Base-by-base conservation (phyloP, 768 basidiomycete species). In the Chalciporus sphaerocephalus region DNA sequence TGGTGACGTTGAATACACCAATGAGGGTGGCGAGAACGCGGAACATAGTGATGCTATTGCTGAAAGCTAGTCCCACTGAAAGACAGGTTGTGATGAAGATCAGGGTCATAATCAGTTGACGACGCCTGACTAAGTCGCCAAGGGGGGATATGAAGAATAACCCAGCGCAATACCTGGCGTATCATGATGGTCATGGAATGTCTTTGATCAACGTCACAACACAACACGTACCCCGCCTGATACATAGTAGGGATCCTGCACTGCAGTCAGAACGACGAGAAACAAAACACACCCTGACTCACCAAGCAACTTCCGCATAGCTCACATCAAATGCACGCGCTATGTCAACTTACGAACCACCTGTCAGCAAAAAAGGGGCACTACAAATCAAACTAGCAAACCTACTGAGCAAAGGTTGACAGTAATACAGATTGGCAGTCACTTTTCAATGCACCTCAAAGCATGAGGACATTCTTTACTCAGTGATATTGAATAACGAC, bases 391-490 rank as follows among this genome's bases (percentile, higher is more conserved):
- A 15, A 34, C 12, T 6, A 32, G 30, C 1, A 9, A 53, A 67
- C 74, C 57, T 57, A 80, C 87, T 85, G 9, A 91, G 68, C 48
- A 92, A 65, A 7, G 89, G 89, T 65, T 89, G 87, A 50, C 82
- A 85, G 49, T 91, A 92, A 59, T 90, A 92, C 39, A 92, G 66
- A 59, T 92, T 91, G 21, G 80, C 75, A 22, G 80, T 80, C 37
- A 53, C 65, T 65, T 41, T 12, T 4, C 6, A 2, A 16, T n/a
- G n/a, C 6, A 46, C 51, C 15, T 47, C 44, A 25, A 42, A 22
- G n/a, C n/a, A n/a, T n/a, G n/a, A n/a, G n/a, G n/a, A n/a, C n/a
- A n/a, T n/a, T n/a, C n/a, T n/a, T n/a, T n/a, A n/a, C n/a, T n/a
- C n/a, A n/a, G n/a, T n/a, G n/a, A n/a, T n/a, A n/a, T n/a, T 48